Percentiles rank a stretch among this genome's conserved stretches.
Conservation (phyloP, 352 stramenopile genomes). For the Globisporangium sylvaticum region DNA sequence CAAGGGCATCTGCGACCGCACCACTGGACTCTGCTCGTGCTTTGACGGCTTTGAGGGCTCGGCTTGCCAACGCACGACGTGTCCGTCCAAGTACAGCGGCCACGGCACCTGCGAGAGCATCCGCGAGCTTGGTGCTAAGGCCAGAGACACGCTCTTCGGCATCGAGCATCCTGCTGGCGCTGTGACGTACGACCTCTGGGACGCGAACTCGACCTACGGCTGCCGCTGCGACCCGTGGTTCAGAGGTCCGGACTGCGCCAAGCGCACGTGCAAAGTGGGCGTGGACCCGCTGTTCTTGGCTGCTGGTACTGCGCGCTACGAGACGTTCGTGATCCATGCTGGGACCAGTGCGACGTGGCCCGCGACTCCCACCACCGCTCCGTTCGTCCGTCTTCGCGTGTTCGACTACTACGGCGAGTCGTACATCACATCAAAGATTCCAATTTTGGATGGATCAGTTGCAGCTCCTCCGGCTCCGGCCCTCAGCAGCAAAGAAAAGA, state of each 20-base stretch:
- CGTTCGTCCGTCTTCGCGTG: conserved; percentile 44
- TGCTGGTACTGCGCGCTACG: conserved; percentile 27
- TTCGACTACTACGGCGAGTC: conserved; percentile 70
- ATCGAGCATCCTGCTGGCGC: conserved; percentile 12
- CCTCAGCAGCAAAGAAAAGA: too few species aligned
- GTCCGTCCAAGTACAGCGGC: conserved; percentile 62
- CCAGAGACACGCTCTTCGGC: conserved; percentile 38
- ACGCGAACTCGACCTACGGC: conserved; percentile 73
- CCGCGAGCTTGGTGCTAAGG: conserved; percentile 48
- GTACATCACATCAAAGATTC: conserved; percentile 57
- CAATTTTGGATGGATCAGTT: too few species aligned
- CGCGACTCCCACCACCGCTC: not conserved
- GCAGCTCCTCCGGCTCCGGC: too few species aligned
- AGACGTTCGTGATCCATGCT: conserved; percentile 57
- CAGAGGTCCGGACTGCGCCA: conserved; percentile 75
- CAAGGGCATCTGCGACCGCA: conserved; percentile 90
- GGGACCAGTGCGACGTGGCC: not conserved
- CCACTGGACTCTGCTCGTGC: conserved; percentile 77
- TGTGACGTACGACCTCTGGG: conserved; percentile 72
- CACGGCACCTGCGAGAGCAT: conserved; percentile 77
- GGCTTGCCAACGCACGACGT: conserved; percentile 77
- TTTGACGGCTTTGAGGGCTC: conserved; percentile 89
- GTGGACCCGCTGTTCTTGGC: conserved; percentile 64
- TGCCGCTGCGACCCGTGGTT: conserved; percentile 90
- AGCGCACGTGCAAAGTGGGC: conserved; percentile 62